phyloP scores from a whole-genome alignment of 768 basidiomycete genomes.

The Dacryopinax spathularia region DNA sequence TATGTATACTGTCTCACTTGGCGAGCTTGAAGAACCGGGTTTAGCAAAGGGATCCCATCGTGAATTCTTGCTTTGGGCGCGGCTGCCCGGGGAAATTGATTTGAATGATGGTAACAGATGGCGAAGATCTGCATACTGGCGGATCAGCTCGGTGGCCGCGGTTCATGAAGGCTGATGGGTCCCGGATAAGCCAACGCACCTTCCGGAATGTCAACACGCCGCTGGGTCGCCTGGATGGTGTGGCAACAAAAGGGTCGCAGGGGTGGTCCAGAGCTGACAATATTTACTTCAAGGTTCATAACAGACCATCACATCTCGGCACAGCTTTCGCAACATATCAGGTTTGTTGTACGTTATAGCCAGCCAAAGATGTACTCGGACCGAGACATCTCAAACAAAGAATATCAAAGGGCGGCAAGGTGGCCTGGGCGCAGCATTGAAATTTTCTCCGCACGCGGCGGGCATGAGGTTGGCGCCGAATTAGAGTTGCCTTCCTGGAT shows the following conservation, averaged over 20 bases:
- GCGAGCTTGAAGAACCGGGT: no score
- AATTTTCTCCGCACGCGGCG: neutral
- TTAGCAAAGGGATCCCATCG: no score
- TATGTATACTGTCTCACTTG: no score
- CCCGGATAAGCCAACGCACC: neutral
- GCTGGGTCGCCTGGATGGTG: neutral
- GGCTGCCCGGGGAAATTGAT: no score
- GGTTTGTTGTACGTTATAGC: neutral
- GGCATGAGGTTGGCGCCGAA: neutral
- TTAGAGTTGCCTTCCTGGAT: no score
- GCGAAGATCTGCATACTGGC: neutral
- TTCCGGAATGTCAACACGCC: neutral
- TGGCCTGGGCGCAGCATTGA: neutral
- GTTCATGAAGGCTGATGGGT: neutral
- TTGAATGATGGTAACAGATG: neutral
- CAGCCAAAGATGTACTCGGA: neutral
- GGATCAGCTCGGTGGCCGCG: conserved; percentile 2
- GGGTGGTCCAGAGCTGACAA: neutral
- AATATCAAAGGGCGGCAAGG: neutral
- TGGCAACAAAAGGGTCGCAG: neutral
- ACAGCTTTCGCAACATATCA: neutral
- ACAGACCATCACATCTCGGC: neutral
- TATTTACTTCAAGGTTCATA: neutral
- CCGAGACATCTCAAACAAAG: neutral
- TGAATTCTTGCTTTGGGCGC: no score